Evolutionary conservation across 768 basidiomycete species (phyloP), one percentile per base, ranked within the genome.

Genomic region (Phallus indusiatus): DNA sequence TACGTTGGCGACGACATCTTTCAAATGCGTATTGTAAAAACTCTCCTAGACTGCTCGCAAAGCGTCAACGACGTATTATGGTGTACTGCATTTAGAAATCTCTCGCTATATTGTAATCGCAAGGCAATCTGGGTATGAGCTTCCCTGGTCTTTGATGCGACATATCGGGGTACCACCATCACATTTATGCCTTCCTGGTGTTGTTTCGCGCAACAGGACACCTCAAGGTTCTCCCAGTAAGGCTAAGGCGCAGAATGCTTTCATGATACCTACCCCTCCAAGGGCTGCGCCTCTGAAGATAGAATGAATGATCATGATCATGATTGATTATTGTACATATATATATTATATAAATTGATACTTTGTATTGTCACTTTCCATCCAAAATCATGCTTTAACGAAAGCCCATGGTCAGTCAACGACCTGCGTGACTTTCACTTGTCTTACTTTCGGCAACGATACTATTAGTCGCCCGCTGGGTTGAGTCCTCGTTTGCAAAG

Each of bases 1-100:
- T 96, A 70, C 65, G 84, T 67, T 36, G 50, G 28, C 48, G 58
- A 24, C 48, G 50, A 20, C 16, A 50, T 22, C 0, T 49, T 28
- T 48, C 12, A 28, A 28, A 28, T 28, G 28, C 2, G 2, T 7
- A 10, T 17, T 52, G 20, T 53, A 1, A 24, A 17, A 53, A 33
- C 28, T 37, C 14, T 33, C 49, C 28, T 64, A 98, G 94, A 91
- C 94, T 48, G 83, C 92, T 0, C 88, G 96, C 54, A 97, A 97
- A 72, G 93, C 96, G 16, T 97, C 94, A 17, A 84, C 87, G 21
- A 85, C 87, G 12, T 97, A 96, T 71, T 99, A 99, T 70, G 92
- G 94, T 0, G 87, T 84, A 2, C 80, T 99, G 1, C 96, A 99
- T 71, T 84, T 98, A 46, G 95, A 99, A 71, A 75, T 99, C 54